Evolutionary conservation across 495 filamentous ascomycete genomes (phyloP).

Genomic region (Penicillium chermesinum): DNA sequence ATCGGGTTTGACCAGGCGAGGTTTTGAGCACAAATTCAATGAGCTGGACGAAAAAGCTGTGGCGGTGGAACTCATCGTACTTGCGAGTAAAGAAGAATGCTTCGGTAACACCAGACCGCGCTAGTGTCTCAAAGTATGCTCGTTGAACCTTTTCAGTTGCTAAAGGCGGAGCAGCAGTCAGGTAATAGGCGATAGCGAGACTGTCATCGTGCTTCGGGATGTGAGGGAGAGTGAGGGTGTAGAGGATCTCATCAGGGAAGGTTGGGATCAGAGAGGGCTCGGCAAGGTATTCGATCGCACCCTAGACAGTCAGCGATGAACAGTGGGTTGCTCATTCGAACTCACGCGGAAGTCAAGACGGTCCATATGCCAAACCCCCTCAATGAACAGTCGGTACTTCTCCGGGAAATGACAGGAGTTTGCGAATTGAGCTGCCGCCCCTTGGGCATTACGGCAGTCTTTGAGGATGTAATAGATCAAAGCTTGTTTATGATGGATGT

Average conservation of each 20-base stretch:
- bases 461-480: constrained; percentile 77
- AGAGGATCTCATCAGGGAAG: constrained; percentile 75
- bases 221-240: constrained; percentile 56
- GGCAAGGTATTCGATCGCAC: constrained; percentile 65
- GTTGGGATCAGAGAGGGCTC: constrained; percentile 72
- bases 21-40: constrained; percentile 55
- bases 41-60: constrained; percentile 60
- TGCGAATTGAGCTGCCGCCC: constrained; percentile 47
- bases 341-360: constrained; percentile 58
- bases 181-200: constrained; percentile 70
- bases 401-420: constrained; percentile 54
- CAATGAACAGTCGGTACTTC: constrained; percentile 70
- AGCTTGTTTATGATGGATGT: constrained; percentile 69
- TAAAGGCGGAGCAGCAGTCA: constrained; percentile 62
- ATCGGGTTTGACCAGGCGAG: constrained; percentile 38
- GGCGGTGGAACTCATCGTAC: constrained; percentile 55
- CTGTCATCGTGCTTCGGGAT: constrained; percentile 56
- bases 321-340: neutral
- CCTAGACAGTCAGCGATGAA: constrained; percentile 34
- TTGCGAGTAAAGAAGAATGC: constrained; percentile 68
- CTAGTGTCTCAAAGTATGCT: constrained; percentile 61
- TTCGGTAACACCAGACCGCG: constrained; percentile 61
- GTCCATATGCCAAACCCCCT: constrained; percentile 78
- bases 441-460: constrained; percentile 56
- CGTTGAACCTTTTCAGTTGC: constrained; percentile 52